These are phyloP conservation scores for Triticum monococcum DNA, from an alignment of 176 grass and related monocot genomes.

Conservation along the genomic window DNA sequence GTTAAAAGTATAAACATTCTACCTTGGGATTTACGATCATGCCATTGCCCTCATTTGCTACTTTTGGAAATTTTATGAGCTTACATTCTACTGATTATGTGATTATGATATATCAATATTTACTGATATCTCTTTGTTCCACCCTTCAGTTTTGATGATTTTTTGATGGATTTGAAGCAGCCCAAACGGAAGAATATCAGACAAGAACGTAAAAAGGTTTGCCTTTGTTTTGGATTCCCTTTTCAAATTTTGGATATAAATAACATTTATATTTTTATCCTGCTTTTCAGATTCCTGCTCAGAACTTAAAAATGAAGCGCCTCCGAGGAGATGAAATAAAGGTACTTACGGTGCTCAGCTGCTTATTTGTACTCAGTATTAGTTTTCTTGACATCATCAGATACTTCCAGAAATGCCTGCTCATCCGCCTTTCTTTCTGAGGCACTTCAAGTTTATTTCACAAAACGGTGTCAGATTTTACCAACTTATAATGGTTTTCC, in stretches of 20 bases:
- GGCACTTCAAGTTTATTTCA: not conserved
- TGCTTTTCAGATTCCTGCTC: conserved; percentile 57
- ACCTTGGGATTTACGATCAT: not conserved
- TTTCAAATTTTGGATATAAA: conserved; percentile 24
- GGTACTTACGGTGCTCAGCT: conserved; percentile 35
- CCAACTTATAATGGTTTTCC: conserved; percentile 33
- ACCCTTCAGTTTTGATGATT: conserved; percentile 82
- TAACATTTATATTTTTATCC: conserved; percentile 7
- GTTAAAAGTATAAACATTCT: not conserved
- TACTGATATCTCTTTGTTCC: conserved; percentile 26
- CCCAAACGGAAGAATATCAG: conserved; percentile 89
- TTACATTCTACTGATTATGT: not conserved
- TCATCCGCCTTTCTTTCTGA: conserved; percentile 1
- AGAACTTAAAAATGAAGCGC: conserved; percentile 93
- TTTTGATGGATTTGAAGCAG: conserved; percentile 97
- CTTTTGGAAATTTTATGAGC: conserved; percentile 17
- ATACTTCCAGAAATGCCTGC: conserved; percentile 1
- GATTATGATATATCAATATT: conserved; percentile 10
- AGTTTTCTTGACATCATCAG: conserved; percentile 1
- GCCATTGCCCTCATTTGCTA: not conserved
- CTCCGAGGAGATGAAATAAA: conserved; percentile 85
- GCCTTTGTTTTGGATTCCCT: conserved; percentile 17
- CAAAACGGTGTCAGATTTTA: conserved; percentile 22
- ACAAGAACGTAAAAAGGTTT: conserved; percentile 96
- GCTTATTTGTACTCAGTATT: conserved; percentile 12